Base-by-base conservation (phyloP, 257 asterid species). In the Penstemon barbatus region DNA sequence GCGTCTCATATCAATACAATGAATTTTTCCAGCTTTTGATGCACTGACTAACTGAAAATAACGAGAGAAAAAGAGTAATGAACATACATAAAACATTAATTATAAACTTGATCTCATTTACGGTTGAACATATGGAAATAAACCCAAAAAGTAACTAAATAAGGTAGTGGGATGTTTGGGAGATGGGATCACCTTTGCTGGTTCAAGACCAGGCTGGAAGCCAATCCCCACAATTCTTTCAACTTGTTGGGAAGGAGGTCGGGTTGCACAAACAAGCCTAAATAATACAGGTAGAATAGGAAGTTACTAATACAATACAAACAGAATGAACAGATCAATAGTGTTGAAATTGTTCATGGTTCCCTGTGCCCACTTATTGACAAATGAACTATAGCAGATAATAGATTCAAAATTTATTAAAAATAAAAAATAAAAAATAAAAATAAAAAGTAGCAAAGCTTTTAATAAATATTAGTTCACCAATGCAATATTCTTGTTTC, bases 181-280 rank as follows among this genome's bases (percentile, higher is more conserved):
- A 25, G 33, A 25, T 25, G 2, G 33, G 33, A n/a, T 78, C 71
- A 92, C 98, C 97, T 90, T 92, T 18, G 85, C 87, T 61, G 93
- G 96, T 67, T 88, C 95, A 67, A 86, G 97, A 69, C 98, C 97
- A 63, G 98, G 98, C 71, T 87, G 97, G 78, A 92, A 89, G 78
- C 91, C 93, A 63, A 92, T 81, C 57, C 96, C 98, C 19, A 92
- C 91, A 48, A 89, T 92, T 81, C 82, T 86, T 75, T 89, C 96
- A 50, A 82, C 84, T 44, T 77, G 85, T 68, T 86, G 89, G 63
- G 86, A 83, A 76, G 88, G 95, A 45, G 97, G 91, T 12, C 75
- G 78, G 73, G 95, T 81, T 63, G 80, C 80, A 74, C 80, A 63
- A 40, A 92, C 95, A 63, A 86, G 85, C 96, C 98, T 92, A 66